Percentiles rank a stretch among this genome's conserved stretches.
phyloP scores from a whole-genome alignment of 2,329 filamentous ascomycete genomes.

The Corniculantispora saksenae region DNA sequence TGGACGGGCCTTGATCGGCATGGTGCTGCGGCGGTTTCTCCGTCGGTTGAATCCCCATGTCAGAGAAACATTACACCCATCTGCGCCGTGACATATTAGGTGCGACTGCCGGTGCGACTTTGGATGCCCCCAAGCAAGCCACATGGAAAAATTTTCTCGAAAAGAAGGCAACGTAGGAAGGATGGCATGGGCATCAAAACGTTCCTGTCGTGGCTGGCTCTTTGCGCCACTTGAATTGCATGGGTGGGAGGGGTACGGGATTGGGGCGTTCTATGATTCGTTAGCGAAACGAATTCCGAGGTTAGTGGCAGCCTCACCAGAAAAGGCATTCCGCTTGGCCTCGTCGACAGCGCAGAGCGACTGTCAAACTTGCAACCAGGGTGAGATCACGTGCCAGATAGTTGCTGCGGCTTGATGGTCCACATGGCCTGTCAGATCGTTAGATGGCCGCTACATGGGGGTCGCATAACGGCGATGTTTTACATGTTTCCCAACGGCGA shows the following conservation, averaged over 20 bases:
- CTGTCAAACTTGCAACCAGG: neutral
- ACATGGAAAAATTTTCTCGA: neutral
- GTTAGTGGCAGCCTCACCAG: neutral
- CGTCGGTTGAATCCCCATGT: neutral
- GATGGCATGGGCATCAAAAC: neutral
- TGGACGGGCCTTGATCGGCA: neutral
- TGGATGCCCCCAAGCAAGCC: neutral
- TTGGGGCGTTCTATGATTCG: neutral
- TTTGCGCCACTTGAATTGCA: neutral
- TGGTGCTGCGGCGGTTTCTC: neutral
- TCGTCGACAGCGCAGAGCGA: too few species aligned
- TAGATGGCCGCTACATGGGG: neutral
- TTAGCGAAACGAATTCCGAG: neutral
- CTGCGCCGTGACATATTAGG: neutral
- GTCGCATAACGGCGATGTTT: neutral
- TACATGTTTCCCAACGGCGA: neutral
- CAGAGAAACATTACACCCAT: neutral
- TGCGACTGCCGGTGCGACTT: neutral
- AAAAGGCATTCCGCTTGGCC: too few species aligned
- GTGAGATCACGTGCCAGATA: slow-evolving; percentile 4
- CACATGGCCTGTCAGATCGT: slow-evolving; percentile 9
- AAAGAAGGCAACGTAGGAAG: neutral
- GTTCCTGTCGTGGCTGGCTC: neutral
- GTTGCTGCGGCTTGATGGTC: slow-evolving; percentile 2
- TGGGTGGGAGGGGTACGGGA: neutral